Evolutionary conservation across 106 monocot genomes (phyloP), one percentile per base, ranked within the genome.

Genomic region (Ottelia alismoides): DNA sequence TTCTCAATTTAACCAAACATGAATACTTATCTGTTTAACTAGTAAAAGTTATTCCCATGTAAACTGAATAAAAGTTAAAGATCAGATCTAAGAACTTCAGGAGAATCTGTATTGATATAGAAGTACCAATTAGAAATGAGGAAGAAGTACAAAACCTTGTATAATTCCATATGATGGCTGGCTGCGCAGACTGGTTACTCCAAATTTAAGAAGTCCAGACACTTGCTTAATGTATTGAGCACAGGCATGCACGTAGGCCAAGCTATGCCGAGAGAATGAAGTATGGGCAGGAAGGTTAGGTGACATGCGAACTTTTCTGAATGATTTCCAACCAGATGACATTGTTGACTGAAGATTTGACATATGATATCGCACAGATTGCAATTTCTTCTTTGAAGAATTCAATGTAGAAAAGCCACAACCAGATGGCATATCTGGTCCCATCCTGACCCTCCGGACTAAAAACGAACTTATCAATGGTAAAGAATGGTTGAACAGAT

Each of bases 401-500:
- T 69, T 70, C 25, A 85, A 57, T 16, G 81, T 65, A 20, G 78
- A 65, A 54, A 85, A 76, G 57, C 70, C 76, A 66, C 91, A 92
- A 19, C 91, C 91, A 29, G 81, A 68, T 56, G 91, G 90, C 77
- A 81, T 67, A 53, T 92, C 84, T 11, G 65, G 50, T 49, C 67
- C 45, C 91, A 92, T 81, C 60, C 85, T 78, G 4, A 92, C 91
- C 62, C 66, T 81, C 29, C 91, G 84, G 5, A 80, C 91, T 92
- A n/a, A n/a, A n/a, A n/a, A n/a, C n/a, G n/a, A n/a, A n/a, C n/a
- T n/a, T n/a, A n/a, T n/a, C n/a, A n/a, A n/a, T n/a, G n/a, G n/a
- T n/a, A n/a, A n/a, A n/a, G n/a, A n/a, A n/a, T n/a, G n/a, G n/a
- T n/a, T n/a, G n/a, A n/a, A n/a, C n/a, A n/a, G n/a, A n/a, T n/a